Conservation (phyloP, 78 protist genomes). For the Paulinella micropora region DNA sequence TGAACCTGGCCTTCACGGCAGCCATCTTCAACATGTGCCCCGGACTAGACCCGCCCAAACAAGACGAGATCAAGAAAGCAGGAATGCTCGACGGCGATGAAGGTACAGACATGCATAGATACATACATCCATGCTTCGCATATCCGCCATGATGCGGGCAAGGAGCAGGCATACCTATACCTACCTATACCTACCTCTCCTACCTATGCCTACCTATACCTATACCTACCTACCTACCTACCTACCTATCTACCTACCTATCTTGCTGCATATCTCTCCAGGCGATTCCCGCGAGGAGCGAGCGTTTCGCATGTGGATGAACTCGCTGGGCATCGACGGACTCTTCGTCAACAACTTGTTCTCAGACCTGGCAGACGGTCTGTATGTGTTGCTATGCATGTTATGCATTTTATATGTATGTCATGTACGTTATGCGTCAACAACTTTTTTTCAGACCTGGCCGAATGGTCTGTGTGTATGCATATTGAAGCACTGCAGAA, state of each 20-base stretch:
- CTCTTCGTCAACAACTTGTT: conserved; percentile 27
- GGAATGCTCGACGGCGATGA: background rate
- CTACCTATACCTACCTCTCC: background rate
- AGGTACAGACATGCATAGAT: background rate
- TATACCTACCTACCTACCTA: background rate
- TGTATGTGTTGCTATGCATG: conserved; percentile 27
- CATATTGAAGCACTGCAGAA: too few species aligned
- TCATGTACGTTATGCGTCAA: too few species aligned
- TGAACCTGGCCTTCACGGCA: conserved; percentile 86
- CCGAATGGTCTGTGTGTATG: conserved; percentile 46
- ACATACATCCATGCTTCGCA: background rate
- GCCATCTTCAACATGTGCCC: conserved; percentile 51
- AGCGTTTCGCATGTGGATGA: conserved; percentile 62
- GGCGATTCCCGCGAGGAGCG: conserved; percentile 59
- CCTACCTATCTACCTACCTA: background rate
- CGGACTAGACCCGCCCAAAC: conserved; percentile 15
- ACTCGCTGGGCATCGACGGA: conserved; percentile 42
- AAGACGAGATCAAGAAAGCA: conserved; percentile 17
- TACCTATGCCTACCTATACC: background rate
- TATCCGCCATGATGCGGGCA: background rate
- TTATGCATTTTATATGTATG: too few species aligned
- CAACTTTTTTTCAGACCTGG: conserved; percentile 38
- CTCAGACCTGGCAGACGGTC: conserved; percentile 49
- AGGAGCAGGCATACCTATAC: background rate
- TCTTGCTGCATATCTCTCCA: background rate